Percentiles rank a stretch among this genome's conserved stretches.
Conservation (phyloP, 768 basidiomycete genomes). For the Suillus americanus region DNA sequence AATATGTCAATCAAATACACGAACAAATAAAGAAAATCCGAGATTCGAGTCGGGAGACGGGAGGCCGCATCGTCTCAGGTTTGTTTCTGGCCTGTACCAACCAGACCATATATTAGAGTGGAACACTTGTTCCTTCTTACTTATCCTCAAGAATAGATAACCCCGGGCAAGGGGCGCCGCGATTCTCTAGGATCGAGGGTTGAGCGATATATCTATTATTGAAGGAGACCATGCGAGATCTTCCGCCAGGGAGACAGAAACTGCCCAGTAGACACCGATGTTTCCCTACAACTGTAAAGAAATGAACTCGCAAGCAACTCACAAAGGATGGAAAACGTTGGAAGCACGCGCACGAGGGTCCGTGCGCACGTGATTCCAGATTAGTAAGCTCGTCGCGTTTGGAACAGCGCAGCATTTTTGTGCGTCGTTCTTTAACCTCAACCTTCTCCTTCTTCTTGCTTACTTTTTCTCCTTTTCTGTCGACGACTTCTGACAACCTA, state of each 20-base stretch:
- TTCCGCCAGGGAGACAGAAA: neutral
- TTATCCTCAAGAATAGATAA: neutral
- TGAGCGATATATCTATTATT: neutral
- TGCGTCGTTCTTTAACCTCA: conserved; percentile 15
- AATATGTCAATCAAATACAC: neutral
- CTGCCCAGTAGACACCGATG: neutral
- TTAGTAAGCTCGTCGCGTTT: neutral
- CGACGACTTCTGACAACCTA: conserved; percentile 27
- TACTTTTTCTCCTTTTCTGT: conserved; percentile 28
- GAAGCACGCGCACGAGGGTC: conserved; percentile 15
- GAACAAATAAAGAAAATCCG: neutral
- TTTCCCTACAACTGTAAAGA: neutral
- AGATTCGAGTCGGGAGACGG: neutral
- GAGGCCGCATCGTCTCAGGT: too few relatives aligned
- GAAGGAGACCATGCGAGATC: neutral
- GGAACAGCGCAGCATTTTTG: conserved; percentile 9
- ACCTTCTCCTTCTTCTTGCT: conserved; percentile 19
- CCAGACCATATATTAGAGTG: neutral
- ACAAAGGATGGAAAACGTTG: too few relatives aligned
- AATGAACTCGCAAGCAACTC: neutral
- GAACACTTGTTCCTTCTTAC: neutral
- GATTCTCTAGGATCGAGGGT: neutral
- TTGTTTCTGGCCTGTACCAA: neutral
- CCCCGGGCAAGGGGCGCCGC: neutral
- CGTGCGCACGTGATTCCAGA: conserved; percentile 24